Evolutionary conservation across 441 rosid genomes (phyloP), one percentile per base, ranked within the genome.

Genomic region (Pelargonium cotyledonis): DNA sequence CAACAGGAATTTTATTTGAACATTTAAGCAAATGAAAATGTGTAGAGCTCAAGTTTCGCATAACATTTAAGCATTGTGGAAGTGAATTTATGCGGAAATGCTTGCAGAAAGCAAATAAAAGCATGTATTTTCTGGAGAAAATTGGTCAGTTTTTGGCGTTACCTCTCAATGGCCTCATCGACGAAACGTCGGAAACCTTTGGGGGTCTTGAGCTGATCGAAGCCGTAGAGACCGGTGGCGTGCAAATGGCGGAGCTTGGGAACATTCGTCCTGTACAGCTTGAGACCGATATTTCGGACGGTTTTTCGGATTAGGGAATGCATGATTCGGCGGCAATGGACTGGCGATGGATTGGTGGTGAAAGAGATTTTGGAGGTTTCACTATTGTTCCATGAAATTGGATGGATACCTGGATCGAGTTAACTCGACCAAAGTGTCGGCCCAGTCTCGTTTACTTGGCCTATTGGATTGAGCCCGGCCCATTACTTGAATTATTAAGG

Each of bases 111-210:
- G 2, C 41, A 65, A 31, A 67, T 4, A 8, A 41, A 21, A 47
- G 55, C 67, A 4, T 21, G 51, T 73, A 60, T 41, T 63, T 71
- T 38, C 46, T 0, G 35, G 49, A 12, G 5, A 1, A 18, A 15
- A 0, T 38, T 66, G 14, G 9, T 60, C 10, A 0, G 10, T 6
- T 18, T 26, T 23, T 4, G 19, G 7, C 2, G 47, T 75, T 65
- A 89, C 99, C 90, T 89, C 71, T 91, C 91, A 66, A 92, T 84
- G 65, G 99, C 98, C 60, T 95, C 98, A 44, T 94, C 95, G 60
- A 84, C 98, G 81, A 92, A 95, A 8, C 84, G 88, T 65, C 72
- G 88, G 81, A 92, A 95, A 12, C 99, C 99, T 77, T 83, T 81
- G 63, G 98, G 77, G 11, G 82, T 79, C 73, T 83, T 89, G 69